Percentiles rank a stretch among this genome's conserved stretches.
Conservation (phyloP, 2,329 filamentous ascomycete genomes). For the Cordyceps pruinosa region DNA sequence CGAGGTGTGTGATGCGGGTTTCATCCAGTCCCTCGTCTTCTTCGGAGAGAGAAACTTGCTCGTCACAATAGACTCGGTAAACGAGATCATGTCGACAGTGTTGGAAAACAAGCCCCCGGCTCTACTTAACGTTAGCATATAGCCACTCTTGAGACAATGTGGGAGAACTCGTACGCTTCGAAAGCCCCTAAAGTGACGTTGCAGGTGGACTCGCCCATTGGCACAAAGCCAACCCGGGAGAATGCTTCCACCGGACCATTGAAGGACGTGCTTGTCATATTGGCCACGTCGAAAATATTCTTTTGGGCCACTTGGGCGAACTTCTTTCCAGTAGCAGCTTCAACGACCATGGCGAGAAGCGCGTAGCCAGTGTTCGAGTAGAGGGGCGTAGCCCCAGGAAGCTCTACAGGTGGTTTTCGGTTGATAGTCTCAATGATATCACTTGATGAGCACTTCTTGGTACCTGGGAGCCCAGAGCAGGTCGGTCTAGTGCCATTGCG, state of each 20-base stretch:
- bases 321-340: slow-evolving; percentile 34
- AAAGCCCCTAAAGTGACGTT: slow-evolving; percentile 28
- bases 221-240: slow-evolving; percentile 28
- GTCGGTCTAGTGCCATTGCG: slow-evolving; percentile 22
- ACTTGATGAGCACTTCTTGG: slow-evolving; percentile 23
- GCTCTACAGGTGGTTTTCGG: slow-evolving; percentile 31
- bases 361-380: slow-evolving; percentile 44
- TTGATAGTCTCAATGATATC: slow-evolving; percentile 24
- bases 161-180: slow-evolving; percentile 24
- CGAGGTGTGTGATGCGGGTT: slow-evolving; percentile 33
- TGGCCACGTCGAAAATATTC: slow-evolving; percentile 34
- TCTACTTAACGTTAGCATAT: slow-evolving; percentile 17
- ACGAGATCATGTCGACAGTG: slow-evolving; percentile 33
- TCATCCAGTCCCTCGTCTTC: slow-evolving; percentile 39
- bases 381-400: slow-evolving; percentile 35
- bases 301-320: slow-evolving; percentile 33
- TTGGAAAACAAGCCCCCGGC: slow-evolving; percentile 36
- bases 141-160: not conserved
- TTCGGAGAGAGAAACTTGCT: slow-evolving; percentile 33
- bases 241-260: slow-evolving; percentile 24
- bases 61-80: slow-evolving; percentile 35
- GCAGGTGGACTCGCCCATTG: slow-evolving; percentile 27
- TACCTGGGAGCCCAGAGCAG: slow-evolving; percentile 30
- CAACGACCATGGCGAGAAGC: slow-evolving; percentile 38
- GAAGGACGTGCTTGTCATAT: slow-evolving; percentile 34